phyloP scores from a whole-genome alignment of 2,329 filamentous ascomycete genomes.

The Penicillium sp. region DNA sequence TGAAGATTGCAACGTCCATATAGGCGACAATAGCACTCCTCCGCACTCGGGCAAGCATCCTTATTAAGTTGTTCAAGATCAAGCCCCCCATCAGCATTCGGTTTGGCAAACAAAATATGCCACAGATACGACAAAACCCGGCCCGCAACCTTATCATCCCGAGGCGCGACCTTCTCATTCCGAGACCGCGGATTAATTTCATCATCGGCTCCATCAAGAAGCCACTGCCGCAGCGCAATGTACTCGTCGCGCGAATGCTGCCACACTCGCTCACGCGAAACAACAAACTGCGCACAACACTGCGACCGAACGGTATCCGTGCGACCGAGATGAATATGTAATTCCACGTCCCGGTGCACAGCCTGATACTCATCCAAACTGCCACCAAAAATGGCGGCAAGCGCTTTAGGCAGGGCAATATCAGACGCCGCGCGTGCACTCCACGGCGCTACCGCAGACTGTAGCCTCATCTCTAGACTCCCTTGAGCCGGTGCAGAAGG shows the following conservation, averaged over 20 bases:
- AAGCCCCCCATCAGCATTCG: conserved; percentile 22
- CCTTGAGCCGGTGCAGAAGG: conserved; percentile 38
- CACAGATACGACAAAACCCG: conserved; percentile 51
- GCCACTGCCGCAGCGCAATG: conserved; percentile 54
- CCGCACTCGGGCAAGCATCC: conserved; percentile 37
- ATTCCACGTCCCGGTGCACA: conserved; percentile 5
- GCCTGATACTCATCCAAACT: conserved; percentile 35
- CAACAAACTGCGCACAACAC: conserved; percentile 59
- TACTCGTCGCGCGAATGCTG: conserved; percentile 53
- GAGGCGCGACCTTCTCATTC: conserved; percentile 33
- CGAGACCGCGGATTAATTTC: background rate
- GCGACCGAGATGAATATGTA: conserved; percentile 41
- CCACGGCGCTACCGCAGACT: conserved; percentile 43
- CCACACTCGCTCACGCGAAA: conserved; percentile 49
- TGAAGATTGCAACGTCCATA: conserved; percentile 43
- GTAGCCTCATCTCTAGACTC: conserved; percentile 41
- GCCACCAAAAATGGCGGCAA: conserved; percentile 37
- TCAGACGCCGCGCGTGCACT: conserved; percentile 44
- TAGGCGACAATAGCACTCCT: conserved; percentile 47
- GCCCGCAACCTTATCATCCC: conserved; percentile 45
- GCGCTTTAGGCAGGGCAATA: conserved; percentile 34
- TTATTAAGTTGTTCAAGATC: conserved; percentile 40
- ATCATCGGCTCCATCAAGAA: conserved; percentile 41
- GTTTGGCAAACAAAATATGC: conserved; percentile 49
- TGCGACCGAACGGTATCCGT: conserved; percentile 47